Evolutionary conservation across 345 rosid genomes (phyloP).

Genomic region (Cardamine resedifolia): DNA sequence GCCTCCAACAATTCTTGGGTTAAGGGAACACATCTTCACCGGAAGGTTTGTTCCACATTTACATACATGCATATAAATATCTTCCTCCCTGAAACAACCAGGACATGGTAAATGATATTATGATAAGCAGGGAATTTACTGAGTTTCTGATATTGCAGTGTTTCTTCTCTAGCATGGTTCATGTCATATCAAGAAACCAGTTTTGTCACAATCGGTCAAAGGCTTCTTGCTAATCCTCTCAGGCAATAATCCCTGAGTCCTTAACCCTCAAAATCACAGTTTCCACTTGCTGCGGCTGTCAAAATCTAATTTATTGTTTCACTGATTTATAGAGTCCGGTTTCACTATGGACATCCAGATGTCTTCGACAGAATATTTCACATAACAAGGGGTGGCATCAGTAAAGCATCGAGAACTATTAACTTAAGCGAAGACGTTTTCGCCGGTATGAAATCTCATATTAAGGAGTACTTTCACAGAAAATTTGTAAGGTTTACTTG

Average conservation of each 20-base stretch:
- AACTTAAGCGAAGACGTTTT: conserved; percentile 94
- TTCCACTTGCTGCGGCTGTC: conserved; percentile 9
- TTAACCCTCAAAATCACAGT: background rate
- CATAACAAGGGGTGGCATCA: conserved; percentile 95
- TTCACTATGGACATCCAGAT: conserved; percentile 99
- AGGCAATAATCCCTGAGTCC: conserved; percentile 44
- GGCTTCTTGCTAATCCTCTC: conserved; percentile 93
- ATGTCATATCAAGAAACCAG: conserved; percentile 99
- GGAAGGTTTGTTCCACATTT: conserved; percentile 64
- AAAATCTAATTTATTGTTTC: too few relatives aligned
- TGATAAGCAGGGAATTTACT: conserved; percentile 11
- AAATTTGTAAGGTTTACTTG: conserved; percentile 19
- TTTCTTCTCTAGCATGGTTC: conserved; percentile 97
- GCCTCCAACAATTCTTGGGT: conserved; percentile 87
- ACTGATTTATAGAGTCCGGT: conserved; percentile 66
- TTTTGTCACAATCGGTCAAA: conserved; percentile 95
- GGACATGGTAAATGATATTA: background rate
- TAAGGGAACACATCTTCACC: conserved; percentile 93
- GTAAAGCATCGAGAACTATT: conserved; percentile 94
- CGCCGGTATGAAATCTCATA: conserved; percentile 58
- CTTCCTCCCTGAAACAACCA: background rate
- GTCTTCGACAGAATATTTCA: conserved; percentile 91
- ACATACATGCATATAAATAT: background rate
- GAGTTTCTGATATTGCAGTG: conserved; percentile 55
- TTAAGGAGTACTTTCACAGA: conserved; percentile 6